These are phyloP conservation scores for Prunus dulcis DNA, from an alignment of 306 rosid species.

Conservation along the genomic window DNA sequence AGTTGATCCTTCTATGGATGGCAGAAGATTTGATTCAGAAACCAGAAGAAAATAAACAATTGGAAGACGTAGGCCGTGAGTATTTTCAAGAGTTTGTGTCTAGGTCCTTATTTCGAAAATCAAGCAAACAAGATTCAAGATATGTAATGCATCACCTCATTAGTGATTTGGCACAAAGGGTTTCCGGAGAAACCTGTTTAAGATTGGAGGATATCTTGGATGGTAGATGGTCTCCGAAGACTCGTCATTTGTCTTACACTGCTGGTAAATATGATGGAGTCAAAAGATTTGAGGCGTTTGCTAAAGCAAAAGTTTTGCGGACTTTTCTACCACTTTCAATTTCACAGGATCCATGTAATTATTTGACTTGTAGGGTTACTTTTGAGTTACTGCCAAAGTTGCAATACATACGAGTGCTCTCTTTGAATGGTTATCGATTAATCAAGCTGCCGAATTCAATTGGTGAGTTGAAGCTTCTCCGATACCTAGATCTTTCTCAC, in stretches of 20 bases:
- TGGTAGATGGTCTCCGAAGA: background rate
- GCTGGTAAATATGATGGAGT: background rate
- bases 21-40: constrained; percentile 26
- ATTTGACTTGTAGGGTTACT: background rate
- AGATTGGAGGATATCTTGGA: background rate
- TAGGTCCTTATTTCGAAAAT: constrained; percentile 21
- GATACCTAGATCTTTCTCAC: constrained; percentile 5
- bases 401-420: constrained; percentile 6
- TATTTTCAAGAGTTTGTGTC: constrained; percentile 20
- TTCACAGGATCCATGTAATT: background rate
- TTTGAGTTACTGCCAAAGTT: background rate
- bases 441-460: background rate
- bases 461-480: background rate
- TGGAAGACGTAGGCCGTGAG: constrained; percentile 15
- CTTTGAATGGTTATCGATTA: background rate
- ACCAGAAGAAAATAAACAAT: background rate
- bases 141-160: constrained; percentile 31
- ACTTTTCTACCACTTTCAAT: constrained; percentile 3
- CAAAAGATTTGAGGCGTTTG: background rate
- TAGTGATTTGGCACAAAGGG: background rate
- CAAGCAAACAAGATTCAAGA: background rate
- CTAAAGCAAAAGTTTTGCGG: background rate
- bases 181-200: constrained; percentile 9
- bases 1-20: constrained; percentile 29
- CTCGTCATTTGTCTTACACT: constrained; percentile 15